phyloP scores from a whole-genome alignment of 768 basidiomycete species.

The Termitomyces sp. region DNA sequence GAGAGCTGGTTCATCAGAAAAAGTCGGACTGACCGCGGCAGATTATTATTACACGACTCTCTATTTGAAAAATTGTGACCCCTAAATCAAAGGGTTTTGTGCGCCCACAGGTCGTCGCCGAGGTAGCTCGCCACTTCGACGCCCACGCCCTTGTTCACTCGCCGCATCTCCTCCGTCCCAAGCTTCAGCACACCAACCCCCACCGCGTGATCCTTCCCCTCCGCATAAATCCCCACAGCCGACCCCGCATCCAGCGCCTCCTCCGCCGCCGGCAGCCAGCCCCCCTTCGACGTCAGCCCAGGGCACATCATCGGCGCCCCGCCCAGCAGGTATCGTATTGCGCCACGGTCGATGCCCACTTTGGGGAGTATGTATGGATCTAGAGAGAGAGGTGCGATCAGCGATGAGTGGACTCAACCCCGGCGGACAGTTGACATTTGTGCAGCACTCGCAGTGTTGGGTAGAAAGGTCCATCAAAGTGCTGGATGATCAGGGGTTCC shows the following conservation, averaged over 20 bases:
- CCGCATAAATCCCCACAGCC: slow-evolving; percentile 89
- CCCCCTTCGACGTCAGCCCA: slow-evolving; percentile 89
- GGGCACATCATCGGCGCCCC: slow-evolving; percentile 98
- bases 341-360: slow-evolving; percentile 91
- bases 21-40: too few species aligned
- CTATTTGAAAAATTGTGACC: too few species aligned
- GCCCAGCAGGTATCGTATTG: slow-evolving; percentile 92
- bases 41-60: too few species aligned
- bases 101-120: slow-evolving; percentile 83
- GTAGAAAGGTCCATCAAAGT: slow-evolving; percentile 89
- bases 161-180: slow-evolving; percentile 83
- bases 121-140: slow-evolving; percentile 85
- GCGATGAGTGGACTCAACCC: background rate
- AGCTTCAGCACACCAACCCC: slow-evolving; percentile 82
- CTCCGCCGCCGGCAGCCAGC: slow-evolving; percentile 73
- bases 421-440: slow-evolving; percentile 57
- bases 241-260: slow-evolving; percentile 61
- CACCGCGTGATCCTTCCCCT: slow-evolving; percentile 90
- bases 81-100: slow-evolving; percentile 49
- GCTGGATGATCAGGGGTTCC: slow-evolving; percentile 91
- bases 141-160: slow-evolving; percentile 83
- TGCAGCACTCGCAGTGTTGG: slow-evolving; percentile 89
- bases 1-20: too few species aligned
- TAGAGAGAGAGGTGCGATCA: slow-evolving; percentile 25
- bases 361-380: slow-evolving; percentile 88